Conservation (phyloP, 768 basidiomycete species). For the Hygrophoropsis aurantiaca region DNA sequence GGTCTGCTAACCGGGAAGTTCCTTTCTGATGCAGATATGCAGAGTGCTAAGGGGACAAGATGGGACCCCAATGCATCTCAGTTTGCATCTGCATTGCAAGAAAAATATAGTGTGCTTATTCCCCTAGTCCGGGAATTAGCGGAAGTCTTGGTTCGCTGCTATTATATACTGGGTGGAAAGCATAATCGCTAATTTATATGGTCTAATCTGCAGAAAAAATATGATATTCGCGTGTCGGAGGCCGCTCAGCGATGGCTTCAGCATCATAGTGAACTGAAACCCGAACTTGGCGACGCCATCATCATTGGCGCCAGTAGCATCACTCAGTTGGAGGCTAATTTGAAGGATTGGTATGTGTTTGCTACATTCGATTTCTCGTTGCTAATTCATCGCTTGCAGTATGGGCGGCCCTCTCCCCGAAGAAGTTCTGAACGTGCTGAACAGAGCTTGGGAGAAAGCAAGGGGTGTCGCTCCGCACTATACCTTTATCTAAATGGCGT, state of each 20-base stretch:
- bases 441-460: slow-evolving; percentile 9
- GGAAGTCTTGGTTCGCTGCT: background rate
- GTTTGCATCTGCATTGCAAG: background rate
- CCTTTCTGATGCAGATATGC: background rate
- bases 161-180: background rate
- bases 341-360: slow-evolving; percentile 8
- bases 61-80: background rate
- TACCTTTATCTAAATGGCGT: background rate
- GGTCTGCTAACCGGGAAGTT: background rate
- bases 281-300: slow-evolving; percentile 22
- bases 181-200: background rate
- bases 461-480: slow-evolving; percentile 9
- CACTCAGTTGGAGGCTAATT: slow-evolving; percentile 34
- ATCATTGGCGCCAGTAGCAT: slow-evolving; percentile 38
- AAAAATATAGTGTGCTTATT: background rate
- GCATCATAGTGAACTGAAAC: slow-evolving; percentile 15
- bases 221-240: slow-evolving; percentile 10
- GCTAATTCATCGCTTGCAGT: slow-evolving; percentile 11
- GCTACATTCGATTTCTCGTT: no score
- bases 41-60: background rate
- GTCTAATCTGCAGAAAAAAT: slow-evolving; percentile 9
- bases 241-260: slow-evolving; percentile 14
- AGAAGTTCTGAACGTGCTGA: slow-evolving; percentile 8
- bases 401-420: slow-evolving; percentile 15
- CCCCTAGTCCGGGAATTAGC: background rate